A percentile compares a stretch with the other conserved stretches of the same genome.
These are phyloP conservation scores for Nicotiana tomentosiformis DNA, from an alignment of 257 asterid genomes.

Conservation along the genomic window DNA sequence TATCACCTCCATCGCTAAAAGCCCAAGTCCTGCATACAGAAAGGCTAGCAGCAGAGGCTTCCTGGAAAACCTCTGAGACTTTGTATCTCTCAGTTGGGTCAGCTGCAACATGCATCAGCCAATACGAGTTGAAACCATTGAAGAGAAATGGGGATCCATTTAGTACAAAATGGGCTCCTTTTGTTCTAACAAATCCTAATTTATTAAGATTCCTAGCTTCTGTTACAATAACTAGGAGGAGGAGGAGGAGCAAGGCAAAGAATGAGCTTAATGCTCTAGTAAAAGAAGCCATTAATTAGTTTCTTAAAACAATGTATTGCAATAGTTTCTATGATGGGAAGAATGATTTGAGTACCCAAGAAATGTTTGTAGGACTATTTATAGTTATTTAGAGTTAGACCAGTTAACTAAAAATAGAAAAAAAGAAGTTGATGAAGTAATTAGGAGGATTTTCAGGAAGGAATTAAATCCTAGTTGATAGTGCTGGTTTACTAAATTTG, in stretches of 20 bases:
- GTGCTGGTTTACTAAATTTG: neutral
- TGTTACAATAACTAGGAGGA: neutral
- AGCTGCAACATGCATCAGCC: constrained; percentile 48
- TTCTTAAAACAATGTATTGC: neutral
- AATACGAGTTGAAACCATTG: constrained; percentile 52
- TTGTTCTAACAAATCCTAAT: constrained; percentile 19
- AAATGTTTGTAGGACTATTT: neutral
- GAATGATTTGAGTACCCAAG: neutral
- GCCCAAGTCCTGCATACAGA: constrained; percentile 51
- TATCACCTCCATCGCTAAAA: constrained; percentile 37
- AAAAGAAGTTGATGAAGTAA: neutral
- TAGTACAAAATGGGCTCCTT: constrained; percentile 26
- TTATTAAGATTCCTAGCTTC: neutral
- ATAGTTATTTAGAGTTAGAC: neutral
- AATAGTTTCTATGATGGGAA: neutral
- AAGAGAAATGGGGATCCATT: constrained; percentile 28
- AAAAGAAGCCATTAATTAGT: neutral
- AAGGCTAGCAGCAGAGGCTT: constrained; percentile 36
- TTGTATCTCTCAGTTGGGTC: constrained; percentile 36
- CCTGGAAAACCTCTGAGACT: constrained; percentile 33
- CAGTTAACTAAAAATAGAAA: neutral
- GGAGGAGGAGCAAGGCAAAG: neutral
- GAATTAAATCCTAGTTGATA: neutral
- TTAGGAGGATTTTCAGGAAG: constrained; percentile 2
- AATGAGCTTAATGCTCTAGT: neutral